Evolutionary conservation across 129 eudicot species (phyloP), one percentile per base, ranked within the genome.

Genomic region (Flaveria ramosissima): DNA sequence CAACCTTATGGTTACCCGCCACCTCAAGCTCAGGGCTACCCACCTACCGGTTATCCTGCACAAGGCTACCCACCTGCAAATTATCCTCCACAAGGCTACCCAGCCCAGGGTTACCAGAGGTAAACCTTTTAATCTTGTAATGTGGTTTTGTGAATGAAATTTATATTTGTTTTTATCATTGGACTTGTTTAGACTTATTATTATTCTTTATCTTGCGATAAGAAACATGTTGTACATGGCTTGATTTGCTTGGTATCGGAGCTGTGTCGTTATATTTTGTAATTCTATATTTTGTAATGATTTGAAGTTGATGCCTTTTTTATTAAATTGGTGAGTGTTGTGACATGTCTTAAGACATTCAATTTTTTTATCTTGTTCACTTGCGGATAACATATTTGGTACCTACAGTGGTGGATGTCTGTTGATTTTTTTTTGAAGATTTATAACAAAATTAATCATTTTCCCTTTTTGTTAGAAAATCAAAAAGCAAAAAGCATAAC

Each of bases 51-150:
- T 27, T 62, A 62, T 62, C 68, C 45, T 62, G 20, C 86, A 56
- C 77, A 78, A 7, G 85, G 89, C 63, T 74, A 85, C 39, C 96
- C 88, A 0, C 83, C 89, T 9, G 68, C 68, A 14, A 42, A 9
- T 62, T 62, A 62, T 62, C 68, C 45, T 62, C 43, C 86, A 50
- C 77, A 78, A 7, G 85, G 89, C 63, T 78, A 88, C 23, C 96
- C 88, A 19, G 81, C 90, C 13, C 75, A 86, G 9, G 96, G 96
- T 30, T 87, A 89, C 68, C 87, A 75, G 19, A 84, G 74, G 81
- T 84, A 86, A 88, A 72, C 20, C 65, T 64, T 55, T 13, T 15
- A 45, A 83, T 57, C 21, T 71, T 81, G 41, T 61, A 42, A 72
- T 73, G 39, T 23, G 68, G 45, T 41, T 53, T 62, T 75, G 77